A percentile compares a stretch with the other conserved stretches of the same genome.
phyloP scores from a whole-genome alignment of 148 eudicot species.

The Camellia japonica region DNA sequence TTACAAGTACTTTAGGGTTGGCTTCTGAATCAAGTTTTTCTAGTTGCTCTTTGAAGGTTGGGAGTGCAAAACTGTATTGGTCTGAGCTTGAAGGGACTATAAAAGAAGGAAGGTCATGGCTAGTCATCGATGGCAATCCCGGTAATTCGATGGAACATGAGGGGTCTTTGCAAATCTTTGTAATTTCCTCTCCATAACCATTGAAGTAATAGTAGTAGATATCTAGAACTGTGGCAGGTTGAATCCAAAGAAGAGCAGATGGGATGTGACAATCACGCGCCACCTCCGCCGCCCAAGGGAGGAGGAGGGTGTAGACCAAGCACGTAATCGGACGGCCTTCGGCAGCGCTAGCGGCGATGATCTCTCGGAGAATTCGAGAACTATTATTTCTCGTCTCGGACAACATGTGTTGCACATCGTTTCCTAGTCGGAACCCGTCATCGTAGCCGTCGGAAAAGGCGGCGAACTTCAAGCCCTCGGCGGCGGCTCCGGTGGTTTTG shows the following conservation, averaged over 20 bases:
- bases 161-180: constrained; percentile 19
- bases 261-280: constrained; percentile 48
- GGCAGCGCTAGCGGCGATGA: constrained; percentile 23
- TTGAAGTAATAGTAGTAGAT: constrained; percentile 52
- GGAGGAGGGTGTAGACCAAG: constrained; percentile 44
- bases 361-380: constrained; percentile 18
- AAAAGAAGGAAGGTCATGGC: constrained; percentile 59
- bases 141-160: constrained; percentile 41
- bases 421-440: constrained; percentile 28
- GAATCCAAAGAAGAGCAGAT: constrained; percentile 53
- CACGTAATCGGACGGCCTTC: constrained; percentile 49
- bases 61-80: constrained; percentile 20
- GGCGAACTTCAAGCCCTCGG: constrained; percentile 36
- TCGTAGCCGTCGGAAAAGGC: constrained; percentile 52
- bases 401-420: constrained; percentile 14
- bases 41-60: constrained; percentile 35
- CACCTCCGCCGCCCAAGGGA: constrained; percentile 60
- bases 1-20: constrained; percentile 48
- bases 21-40: constrained; percentile 30
- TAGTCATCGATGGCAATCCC: constrained; percentile 33
- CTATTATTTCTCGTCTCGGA: constrained; percentile 25
- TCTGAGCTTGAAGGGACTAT: constrained; percentile 31
- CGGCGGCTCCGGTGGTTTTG: not conserved
- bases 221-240: constrained; percentile 52
- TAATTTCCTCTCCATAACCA: constrained; percentile 29